phyloP scores from a whole-genome alignment of 768 basidiomycete genomes.

The Lactarius quietus region DNA sequence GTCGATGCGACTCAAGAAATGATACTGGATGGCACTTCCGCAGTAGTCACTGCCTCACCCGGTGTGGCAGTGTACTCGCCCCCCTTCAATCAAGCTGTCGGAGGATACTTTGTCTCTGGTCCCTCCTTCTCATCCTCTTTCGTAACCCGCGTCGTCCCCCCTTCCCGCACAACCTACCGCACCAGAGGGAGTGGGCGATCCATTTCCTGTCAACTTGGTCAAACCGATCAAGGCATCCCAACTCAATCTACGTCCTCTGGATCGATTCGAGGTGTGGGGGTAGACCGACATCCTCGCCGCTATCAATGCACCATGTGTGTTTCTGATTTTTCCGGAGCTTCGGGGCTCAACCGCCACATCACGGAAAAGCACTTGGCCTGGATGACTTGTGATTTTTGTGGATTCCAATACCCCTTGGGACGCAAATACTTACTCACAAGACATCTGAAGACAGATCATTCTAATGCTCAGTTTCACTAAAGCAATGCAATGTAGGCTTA shows the following conservation, averaged over 20 bases:
- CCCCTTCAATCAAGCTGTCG: not conserved
- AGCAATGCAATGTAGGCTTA: not conserved
- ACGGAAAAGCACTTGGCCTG: not conserved
- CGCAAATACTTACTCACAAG: not conserved
- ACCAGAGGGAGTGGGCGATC: not conserved
- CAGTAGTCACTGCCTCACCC: not conserved
- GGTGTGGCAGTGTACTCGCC: not conserved
- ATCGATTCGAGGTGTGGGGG: not conserved
- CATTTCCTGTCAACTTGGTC: not conserved
- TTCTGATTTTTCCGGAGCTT: not conserved
- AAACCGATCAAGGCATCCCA: not conserved
- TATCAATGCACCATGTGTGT: not conserved
- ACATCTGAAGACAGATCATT: not conserved
- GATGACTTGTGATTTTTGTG: not conserved
- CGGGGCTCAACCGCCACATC: not conserved
- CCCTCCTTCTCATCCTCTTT: not conserved
- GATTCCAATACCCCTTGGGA: not conserved
- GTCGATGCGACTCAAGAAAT: not conserved
- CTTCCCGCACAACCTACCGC: not conserved
- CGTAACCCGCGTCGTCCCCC: not conserved
- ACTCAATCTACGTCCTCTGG: not conserved
- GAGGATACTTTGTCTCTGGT: not conserved
- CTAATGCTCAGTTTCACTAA: not conserved
- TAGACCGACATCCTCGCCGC: not conserved
- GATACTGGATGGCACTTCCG: not conserved